Evolutionary conservation across 768 basidiomycete species (phyloP).

Genomic region (Tulasnella sp.): DNA sequence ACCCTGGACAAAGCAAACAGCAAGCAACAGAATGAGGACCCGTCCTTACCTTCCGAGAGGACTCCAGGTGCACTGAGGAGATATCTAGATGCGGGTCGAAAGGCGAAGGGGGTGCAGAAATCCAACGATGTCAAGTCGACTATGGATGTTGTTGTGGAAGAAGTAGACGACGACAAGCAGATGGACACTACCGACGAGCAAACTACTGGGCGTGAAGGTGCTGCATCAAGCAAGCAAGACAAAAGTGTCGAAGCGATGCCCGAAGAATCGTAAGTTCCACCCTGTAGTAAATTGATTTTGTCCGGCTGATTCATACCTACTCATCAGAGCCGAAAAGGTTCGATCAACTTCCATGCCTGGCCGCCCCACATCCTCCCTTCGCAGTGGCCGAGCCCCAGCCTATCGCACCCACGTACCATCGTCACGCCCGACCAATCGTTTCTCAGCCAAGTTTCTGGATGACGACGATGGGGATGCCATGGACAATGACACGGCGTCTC

Average conservation of each 20-base stretch:
- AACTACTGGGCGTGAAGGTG: too few species aligned
- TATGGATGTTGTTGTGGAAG: neutral
- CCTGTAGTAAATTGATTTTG: neutral
- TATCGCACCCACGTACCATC: conserved; percentile 9
- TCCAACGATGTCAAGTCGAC: neutral
- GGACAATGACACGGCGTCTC: conserved; percentile 4
- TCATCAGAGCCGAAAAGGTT: neutral
- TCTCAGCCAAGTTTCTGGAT: conserved; percentile 13
- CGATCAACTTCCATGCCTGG: conserved; percentile 10
- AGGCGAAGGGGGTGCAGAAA: neutral
- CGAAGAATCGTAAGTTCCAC: too few species aligned
- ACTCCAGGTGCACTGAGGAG: neutral
- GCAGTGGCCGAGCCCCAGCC: neutral
- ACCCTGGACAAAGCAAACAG: neutral
- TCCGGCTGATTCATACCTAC: neutral
- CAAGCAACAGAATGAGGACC: neutral
- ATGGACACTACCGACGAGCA: neutral
- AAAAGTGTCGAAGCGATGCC: conserved; percentile 3
- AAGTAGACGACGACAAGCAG: conserved; percentile 4
- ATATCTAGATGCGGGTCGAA: conserved; percentile 9
- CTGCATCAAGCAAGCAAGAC: conserved; percentile 10
- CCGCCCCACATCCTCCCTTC: conserved; percentile 7
- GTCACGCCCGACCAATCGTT: conserved; percentile 6
- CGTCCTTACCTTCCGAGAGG: neutral
- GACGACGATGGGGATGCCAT: conserved; percentile 11